phyloP scores from a whole-genome alignment of 2,329 filamentous ascomycete genomes.

The Venturia carpophila region DNA sequence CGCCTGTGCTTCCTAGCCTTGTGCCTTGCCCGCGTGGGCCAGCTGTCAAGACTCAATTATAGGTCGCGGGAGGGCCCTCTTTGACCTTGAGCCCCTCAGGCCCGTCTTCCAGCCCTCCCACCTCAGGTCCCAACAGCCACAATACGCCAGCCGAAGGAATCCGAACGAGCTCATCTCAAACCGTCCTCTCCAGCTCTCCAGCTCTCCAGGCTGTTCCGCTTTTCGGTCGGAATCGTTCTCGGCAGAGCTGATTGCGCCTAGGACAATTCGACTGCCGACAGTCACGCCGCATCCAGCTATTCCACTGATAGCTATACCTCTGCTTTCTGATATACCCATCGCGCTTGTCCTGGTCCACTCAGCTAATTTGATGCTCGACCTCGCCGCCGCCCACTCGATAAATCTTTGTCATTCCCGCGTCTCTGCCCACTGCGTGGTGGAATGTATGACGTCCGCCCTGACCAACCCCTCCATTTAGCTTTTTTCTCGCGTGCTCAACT shows the following conservation, averaged over 20 bases:
- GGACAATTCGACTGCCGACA: background rate
- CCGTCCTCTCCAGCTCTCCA: too few species aligned
- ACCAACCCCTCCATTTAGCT: background rate
- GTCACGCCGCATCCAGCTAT: too few species aligned
- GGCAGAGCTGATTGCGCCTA: background rate
- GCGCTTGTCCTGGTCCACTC: background rate
- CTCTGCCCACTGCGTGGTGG: background rate
- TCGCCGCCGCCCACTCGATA: background rate
- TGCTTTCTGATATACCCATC: background rate
- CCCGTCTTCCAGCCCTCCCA: background rate
- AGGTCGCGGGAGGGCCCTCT: background rate
- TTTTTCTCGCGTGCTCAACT: background rate
- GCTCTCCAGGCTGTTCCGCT: background rate
- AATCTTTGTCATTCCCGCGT: too few species aligned
- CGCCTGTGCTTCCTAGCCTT: constrained; percentile 17
- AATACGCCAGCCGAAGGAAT: background rate
- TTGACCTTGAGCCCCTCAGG: background rate
- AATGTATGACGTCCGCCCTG: background rate
- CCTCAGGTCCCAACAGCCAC: background rate
- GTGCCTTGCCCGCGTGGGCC: background rate
- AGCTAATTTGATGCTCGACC: background rate
- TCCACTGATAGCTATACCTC: background rate
- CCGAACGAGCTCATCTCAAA: background rate
- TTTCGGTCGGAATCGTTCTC: background rate
- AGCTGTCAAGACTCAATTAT: too few species aligned